A percentile compares a stretch with the other conserved stretches of the same genome.
Evolutionary conservation across 257 asterid genomes (phyloP).

Genomic region (Penstemon newberryi): DNA sequence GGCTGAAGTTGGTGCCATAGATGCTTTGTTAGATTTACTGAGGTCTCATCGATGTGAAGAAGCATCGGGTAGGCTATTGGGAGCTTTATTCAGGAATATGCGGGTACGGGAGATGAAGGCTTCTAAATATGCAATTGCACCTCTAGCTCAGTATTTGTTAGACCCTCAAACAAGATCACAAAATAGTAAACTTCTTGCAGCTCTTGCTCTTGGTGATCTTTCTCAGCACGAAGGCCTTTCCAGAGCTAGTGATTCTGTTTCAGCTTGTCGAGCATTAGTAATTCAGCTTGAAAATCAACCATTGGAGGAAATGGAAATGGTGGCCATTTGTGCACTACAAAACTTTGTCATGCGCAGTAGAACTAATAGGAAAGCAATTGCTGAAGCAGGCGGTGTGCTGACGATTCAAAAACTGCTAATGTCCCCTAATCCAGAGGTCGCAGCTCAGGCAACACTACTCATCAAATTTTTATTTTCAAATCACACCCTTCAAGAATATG

Average conservation of each 20-base stretch:
- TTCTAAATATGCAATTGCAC: slow-evolving; percentile 76
- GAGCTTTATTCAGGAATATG: slow-evolving; percentile 63
- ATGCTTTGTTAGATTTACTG: slow-evolving; percentile 70
- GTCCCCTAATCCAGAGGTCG: slow-evolving; percentile 61
- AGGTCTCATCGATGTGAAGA: slow-evolving; percentile 89
- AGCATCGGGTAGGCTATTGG: slow-evolving; percentile 64
- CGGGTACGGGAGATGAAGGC: slow-evolving; percentile 74
- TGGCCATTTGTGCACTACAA: slow-evolving; percentile 80
- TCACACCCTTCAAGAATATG: slow-evolving; percentile 88
- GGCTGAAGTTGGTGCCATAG: slow-evolving; percentile 84
- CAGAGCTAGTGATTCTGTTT: slow-evolving; percentile 67
- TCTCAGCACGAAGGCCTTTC: slow-evolving; percentile 92
- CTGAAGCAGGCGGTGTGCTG: slow-evolving; percentile 83
- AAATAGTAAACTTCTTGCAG: slow-evolving; percentile 67
- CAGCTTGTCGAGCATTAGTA: slow-evolving; percentile 78
- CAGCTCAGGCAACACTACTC: slow-evolving; percentile 67
- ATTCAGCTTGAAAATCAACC: slow-evolving; percentile 68
- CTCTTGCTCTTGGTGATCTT: slow-evolving; percentile 86
- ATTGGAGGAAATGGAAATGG: slow-evolving; percentile 74
- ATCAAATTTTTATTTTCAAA: slow-evolving; percentile 73
- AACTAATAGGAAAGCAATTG: slow-evolving; percentile 82
- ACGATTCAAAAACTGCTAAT: slow-evolving; percentile 69
- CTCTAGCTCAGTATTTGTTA: slow-evolving; percentile 78
- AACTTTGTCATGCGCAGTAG: slow-evolving; percentile 81
- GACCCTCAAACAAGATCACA: slow-evolving; percentile 85